Conservation (phyloP, 495 filamentous ascomycete genomes). For the Cladorrhinum samala region DNA sequence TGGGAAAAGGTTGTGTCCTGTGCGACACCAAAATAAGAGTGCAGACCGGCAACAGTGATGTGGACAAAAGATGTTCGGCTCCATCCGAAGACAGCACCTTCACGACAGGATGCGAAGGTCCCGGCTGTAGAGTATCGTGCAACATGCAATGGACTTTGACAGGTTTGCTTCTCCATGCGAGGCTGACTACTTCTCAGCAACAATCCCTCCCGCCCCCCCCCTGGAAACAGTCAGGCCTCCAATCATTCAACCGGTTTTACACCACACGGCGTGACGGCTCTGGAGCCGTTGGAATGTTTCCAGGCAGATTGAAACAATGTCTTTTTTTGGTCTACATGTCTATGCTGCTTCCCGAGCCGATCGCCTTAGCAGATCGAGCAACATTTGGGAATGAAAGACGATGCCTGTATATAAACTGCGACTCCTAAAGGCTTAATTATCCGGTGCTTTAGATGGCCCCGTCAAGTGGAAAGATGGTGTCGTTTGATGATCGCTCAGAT, state of each 20-base stretch:
- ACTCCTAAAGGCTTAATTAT: too few relatives aligned
- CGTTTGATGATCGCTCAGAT: neutral
- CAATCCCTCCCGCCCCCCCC: too few relatives aligned
- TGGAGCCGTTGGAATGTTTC: too few relatives aligned
- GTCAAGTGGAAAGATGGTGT: neutral
- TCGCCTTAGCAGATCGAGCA: too few relatives aligned
- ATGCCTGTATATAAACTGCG: too few relatives aligned
- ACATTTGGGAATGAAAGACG: too few relatives aligned
- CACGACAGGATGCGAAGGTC: neutral
- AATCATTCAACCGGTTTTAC: neutral
- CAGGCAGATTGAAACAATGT: too few relatives aligned
- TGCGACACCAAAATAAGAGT: neutral
- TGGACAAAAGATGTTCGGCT: neutral
- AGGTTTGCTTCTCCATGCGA: neutral
- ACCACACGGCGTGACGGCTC: neutral
- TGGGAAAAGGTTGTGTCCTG: too few relatives aligned
- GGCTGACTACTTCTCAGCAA: neutral
- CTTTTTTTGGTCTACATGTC: too few relatives aligned
- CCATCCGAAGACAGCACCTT: neutral
- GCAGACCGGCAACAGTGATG: neutral
- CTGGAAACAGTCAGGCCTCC: neutral
- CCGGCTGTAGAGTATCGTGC: neutral
- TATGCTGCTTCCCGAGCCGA: too few relatives aligned
- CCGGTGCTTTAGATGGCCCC: neutral
- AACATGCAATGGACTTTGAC: neutral